Percentiles rank a stretch among this genome's conserved stretches.
These are phyloP conservation scores for Actinidia polygama DNA, from an alignment of 179 eudicot species.

Conservation along the genomic window DNA sequence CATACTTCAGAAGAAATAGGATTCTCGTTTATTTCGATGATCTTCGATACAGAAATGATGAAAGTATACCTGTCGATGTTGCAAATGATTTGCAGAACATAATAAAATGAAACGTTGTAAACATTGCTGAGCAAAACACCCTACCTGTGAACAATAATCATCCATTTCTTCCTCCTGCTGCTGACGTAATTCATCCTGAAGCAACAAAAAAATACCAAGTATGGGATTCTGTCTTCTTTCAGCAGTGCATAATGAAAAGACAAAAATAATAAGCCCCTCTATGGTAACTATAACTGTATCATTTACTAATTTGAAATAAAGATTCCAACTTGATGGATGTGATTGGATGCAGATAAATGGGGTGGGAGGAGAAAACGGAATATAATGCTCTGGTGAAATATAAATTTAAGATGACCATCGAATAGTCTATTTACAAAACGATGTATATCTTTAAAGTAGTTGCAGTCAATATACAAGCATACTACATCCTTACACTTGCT, in stretches of 20 bases:
- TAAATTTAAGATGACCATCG: not conserved
- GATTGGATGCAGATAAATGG: constrained; percentile 2
- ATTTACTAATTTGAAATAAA: not conserved
- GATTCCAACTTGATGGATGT: not conserved
- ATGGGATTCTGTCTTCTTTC: not conserved
- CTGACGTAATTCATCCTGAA: constrained; percentile 94
- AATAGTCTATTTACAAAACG: not conserved
- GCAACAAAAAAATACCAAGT: constrained; percentile 15
- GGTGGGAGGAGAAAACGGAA: not conserved
- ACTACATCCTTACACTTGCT: not conserved
- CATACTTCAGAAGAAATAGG: too few relatives aligned
- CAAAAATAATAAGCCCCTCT: constrained; percentile 10
- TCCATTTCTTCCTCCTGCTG: constrained; percentile 95
- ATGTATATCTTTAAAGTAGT: not conserved
- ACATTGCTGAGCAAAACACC: not conserved
- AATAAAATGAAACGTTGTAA: constrained; percentile 15
- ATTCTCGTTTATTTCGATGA: too few relatives aligned
- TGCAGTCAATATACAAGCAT: not conserved
- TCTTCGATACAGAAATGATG: too few relatives aligned
- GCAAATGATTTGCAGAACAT: not conserved
- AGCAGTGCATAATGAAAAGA: not conserved
- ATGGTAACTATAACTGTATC: not conserved
- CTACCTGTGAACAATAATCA: constrained; percentile 95
- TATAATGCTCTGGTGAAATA: not conserved
- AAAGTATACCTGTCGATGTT: too few relatives aligned